Percentiles rank a stretch among this genome's conserved stretches.
phyloP scores from a whole-genome alignment of 2,329 filamentous ascomycete species.

The Coniochaeta sp. region DNA sequence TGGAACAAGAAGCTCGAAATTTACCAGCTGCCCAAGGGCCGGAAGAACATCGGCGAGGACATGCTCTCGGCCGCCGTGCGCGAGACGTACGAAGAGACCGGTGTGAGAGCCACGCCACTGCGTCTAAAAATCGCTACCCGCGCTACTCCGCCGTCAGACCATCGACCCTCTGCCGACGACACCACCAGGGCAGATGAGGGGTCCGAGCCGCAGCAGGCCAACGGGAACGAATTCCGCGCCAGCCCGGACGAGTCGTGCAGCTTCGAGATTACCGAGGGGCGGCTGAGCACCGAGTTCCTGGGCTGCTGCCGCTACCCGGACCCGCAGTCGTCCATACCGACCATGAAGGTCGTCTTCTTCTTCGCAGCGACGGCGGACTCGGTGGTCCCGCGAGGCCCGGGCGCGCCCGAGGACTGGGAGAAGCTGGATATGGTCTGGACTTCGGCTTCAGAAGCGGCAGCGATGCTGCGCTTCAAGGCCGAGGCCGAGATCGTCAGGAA shows the following conservation, averaged over 20 bases:
- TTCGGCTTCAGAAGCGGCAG: conserved; percentile 11
- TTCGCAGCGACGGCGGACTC: conserved; percentile 27
- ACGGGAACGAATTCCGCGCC: not conserved
- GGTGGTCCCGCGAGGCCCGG: conserved; percentile 11
- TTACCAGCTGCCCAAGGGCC: conserved; percentile 40
- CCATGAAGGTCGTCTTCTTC: conserved; percentile 32
- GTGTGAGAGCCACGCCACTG: conserved; percentile 29
- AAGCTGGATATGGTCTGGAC: conserved; percentile 16
- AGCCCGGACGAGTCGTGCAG: not conserved
- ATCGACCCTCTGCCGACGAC: not conserved
- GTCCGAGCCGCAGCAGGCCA: not conserved
- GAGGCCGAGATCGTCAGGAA: conserved; percentile 16
- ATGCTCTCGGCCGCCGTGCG: conserved; percentile 33
- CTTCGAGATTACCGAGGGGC: conserved; percentile 18
- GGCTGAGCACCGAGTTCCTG: conserved; percentile 26
- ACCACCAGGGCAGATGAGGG: conserved; percentile 1
- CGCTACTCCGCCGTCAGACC: conserved; percentile 24
- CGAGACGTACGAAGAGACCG: conserved; percentile 41
- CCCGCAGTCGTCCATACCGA: conserved; percentile 20
- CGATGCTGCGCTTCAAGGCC: conserved; percentile 17
- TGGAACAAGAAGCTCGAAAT: conserved; percentile 34
- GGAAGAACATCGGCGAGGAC: conserved; percentile 38
- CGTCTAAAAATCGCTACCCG: conserved; percentile 33
- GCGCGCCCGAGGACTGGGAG: conserved; percentile 24
- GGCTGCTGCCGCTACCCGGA: conserved; percentile 28